Evolutionary conservation across 345 rosid genomes (phyloP).

Genomic region (Ceriops zippeliana): DNA sequence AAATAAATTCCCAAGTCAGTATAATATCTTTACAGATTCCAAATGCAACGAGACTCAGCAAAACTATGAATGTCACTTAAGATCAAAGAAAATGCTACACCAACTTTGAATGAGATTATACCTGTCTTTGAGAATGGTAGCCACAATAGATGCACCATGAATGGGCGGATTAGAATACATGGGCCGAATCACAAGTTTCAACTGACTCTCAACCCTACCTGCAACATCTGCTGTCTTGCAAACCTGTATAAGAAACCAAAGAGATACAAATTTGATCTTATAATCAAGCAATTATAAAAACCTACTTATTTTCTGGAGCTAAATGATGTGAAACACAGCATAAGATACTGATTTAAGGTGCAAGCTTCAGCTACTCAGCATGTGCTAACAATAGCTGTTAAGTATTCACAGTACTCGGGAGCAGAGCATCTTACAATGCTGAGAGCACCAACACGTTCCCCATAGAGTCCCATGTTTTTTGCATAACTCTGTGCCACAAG

Average conservation of each 20-base stretch:
- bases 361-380: not conserved
- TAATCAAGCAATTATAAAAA: not conserved
- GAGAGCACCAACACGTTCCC: conserved; percentile 57
- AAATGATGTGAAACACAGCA: not conserved
- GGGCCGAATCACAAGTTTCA: conserved; percentile 53
- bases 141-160: conserved; percentile 56
- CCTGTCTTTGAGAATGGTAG: conserved; percentile 31
- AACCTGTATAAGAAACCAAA: conserved; percentile 26
- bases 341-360: not conserved
- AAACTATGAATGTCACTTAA: not conserved
- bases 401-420: conserved; percentile 1
- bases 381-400: conserved; percentile 5
- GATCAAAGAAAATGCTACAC: not conserved
- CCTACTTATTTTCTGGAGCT: not conserved
- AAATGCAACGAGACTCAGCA: too few species aligned
- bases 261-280: not conserved
- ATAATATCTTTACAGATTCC: too few species aligned
- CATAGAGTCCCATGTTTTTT: conserved; percentile 61
- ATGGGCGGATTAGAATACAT: conserved; percentile 60
- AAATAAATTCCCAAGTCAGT: not conserved
- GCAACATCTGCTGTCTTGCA: conserved; percentile 48
- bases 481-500: conserved; percentile 48
- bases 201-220: conserved; percentile 44
- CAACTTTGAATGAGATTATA: conserved; percentile 4
- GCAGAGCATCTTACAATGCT: conserved; percentile 39